Evolutionary conservation across 2,329 filamentous ascomycete species (phyloP).

Genomic region (Sporothrix dimorphospora): DNA sequence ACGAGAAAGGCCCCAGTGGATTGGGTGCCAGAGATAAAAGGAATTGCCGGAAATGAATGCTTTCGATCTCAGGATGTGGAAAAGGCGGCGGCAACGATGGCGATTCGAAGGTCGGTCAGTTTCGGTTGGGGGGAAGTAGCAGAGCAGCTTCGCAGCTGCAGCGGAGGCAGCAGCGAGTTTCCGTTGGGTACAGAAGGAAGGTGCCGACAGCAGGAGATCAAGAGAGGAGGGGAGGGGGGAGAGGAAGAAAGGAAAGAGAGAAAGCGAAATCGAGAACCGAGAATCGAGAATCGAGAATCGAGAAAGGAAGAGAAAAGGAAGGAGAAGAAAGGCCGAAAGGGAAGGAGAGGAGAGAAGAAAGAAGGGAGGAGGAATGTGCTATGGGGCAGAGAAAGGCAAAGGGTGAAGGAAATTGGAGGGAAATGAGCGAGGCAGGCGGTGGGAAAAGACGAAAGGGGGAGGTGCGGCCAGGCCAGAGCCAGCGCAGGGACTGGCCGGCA

Average conservation of each 20-base stretch:
- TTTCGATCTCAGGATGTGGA: neutral
- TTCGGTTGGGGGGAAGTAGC: neutral
- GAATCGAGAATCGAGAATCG: neutral
- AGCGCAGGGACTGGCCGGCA: neutral
- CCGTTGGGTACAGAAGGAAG: conserved; percentile 13
- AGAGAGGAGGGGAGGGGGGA: conserved; percentile 1
- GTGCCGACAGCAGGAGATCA: neutral
- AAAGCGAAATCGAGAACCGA: conserved; percentile 10
- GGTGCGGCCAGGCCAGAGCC: neutral
- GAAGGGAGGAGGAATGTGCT: conserved; percentile 11
- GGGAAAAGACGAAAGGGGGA: conserved; percentile 12
- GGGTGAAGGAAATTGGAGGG: conserved; percentile 25
- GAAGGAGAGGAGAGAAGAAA: conserved; percentile 11
- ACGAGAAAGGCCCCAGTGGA: neutral
- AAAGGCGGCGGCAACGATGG: conserved; percentile 1
- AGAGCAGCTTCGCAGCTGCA: conserved; percentile 20
- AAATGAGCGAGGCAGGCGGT: conserved; percentile 27
- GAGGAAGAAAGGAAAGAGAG: neutral
- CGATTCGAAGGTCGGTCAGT: conserved; percentile 5
- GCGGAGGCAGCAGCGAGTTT: conserved; percentile 20
- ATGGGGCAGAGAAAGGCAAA: conserved; percentile 21
- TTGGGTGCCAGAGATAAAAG: conserved; percentile 1
- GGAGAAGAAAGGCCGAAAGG: conserved; percentile 3
- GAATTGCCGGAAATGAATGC: conserved; percentile 6
- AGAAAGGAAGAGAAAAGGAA: conserved; percentile 6